phyloP scores from a whole-genome alignment of 2,329 filamentous ascomycete genomes.

The Acephala macrosclerotiorum region DNA sequence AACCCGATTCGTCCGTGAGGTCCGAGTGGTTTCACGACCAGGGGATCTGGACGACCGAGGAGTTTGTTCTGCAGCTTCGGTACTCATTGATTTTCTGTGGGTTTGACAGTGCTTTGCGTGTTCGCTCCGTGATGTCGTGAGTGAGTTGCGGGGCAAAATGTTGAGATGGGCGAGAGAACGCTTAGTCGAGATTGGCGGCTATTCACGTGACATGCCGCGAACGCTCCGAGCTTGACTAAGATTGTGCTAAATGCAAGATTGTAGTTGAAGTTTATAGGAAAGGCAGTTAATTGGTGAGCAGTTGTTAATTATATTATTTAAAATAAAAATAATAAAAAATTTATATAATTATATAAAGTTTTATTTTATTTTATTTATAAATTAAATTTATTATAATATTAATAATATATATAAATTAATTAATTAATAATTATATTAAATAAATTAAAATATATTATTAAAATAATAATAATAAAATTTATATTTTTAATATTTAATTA shows the following conservation, averaged over 20 bases:
- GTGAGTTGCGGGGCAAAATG: background rate
- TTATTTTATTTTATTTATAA: too few species aligned
- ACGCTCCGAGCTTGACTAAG: background rate
- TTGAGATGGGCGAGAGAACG: background rate
- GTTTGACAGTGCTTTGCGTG: background rate
- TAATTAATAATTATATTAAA: too few species aligned
- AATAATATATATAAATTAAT: too few species aligned
- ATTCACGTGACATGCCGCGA: background rate
- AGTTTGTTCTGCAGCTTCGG: background rate
- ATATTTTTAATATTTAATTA: too few species aligned
- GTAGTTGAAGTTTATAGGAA: too few species aligned
- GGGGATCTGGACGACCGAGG: constrained; percentile 1
- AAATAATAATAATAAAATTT: too few species aligned
- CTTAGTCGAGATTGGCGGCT: background rate
- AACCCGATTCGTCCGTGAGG: constrained; percentile 8
- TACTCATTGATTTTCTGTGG: constrained; percentile 6
- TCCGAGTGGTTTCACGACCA: background rate
- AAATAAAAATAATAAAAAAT: too few species aligned
- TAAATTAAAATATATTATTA: too few species aligned
- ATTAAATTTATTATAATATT: too few species aligned
- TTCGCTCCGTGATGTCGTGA: constrained; percentile 2
- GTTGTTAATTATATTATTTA: too few species aligned
- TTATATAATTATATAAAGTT: too few species aligned
- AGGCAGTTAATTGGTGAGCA: too few species aligned
- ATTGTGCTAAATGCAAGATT: background rate